Evolutionary conservation across 495 filamentous ascomycete genomes (phyloP), one percentile per base, ranked within the genome.

Genomic region (Thermochaetoides thermophila): DNA sequence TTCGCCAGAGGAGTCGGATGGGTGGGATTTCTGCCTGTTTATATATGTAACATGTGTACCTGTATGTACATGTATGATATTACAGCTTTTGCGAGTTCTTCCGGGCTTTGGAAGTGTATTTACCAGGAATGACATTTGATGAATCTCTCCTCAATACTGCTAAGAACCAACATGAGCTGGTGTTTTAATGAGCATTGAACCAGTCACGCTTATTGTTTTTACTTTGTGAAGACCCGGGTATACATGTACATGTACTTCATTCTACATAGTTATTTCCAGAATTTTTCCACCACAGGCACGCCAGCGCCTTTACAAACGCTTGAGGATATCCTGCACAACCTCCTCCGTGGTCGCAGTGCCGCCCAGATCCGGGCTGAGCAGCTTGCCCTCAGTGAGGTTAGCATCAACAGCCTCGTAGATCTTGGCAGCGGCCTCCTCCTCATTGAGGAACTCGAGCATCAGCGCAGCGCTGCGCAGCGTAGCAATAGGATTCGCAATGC

Each of bases 401-500:
- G 60, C 85, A 61, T 99, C 91, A 27, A 96, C 86, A 19, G 87
- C 91, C 36, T 71, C 60, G 50, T 96, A 92, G 40, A 99, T 86
- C 66, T 66, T 74, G 7, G 76, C 84, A 7, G 89, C 91, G 11
- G 89, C 89, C 39, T 69, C 63, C 54, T 79, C 74, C 65, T 93
- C 78, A 14, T 78, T 73, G 43, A 94, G 55, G 59, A 99, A 99
- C 65, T 95, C 87, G 41, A 99, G 67, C 86, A 96, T 94, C 48
- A 94, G 66, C 26, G 78, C 89, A 14, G 85, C 76, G 57, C 81
- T 89, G 54, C 89, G 68, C 42, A 96, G 68, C 12, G 86, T 99
- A 27, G 89, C 89, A 52, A 99, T 84, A 29, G 89, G 89, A 62
- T 99, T 96, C 44, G 89, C 83, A 50, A 99, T 84, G 31, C 77